Percentiles rank a stretch among this genome's conserved stretches.
Conservation (phyloP, 2,329 filamentous ascomycete genomes). For the Diaporthe sp. region DNA sequence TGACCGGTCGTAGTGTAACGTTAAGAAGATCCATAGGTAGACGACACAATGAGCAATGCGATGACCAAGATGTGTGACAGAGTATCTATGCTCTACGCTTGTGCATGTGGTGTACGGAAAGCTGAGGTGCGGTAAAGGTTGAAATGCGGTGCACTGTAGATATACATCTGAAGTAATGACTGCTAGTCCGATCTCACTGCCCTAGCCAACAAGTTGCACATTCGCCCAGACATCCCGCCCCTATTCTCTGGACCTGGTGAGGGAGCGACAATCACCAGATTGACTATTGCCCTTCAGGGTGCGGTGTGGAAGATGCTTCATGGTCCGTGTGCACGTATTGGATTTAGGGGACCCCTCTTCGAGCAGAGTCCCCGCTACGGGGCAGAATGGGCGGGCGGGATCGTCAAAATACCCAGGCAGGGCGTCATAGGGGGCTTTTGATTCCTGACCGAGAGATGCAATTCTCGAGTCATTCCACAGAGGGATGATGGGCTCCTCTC, state of each 20-base stretch:
- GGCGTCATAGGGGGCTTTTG: conserved; percentile 16
- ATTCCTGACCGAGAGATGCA: neutral
- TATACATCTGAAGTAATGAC: neutral
- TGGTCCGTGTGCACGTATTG: conserved; percentile 12
- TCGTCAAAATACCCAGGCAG: conserved; percentile 9
- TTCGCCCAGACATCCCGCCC: neutral
- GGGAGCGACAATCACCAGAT: neutral
- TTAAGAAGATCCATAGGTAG: neutral
- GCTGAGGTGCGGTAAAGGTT: neutral
- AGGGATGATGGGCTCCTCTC: neutral
- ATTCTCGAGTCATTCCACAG: conserved; percentile 14
- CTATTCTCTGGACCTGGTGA: neutral
- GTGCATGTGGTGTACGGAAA: neutral
- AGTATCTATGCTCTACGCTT: neutral
- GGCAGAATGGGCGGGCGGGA: neutral
- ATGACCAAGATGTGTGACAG: neutral
- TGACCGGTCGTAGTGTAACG: neutral
- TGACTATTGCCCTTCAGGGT: neutral
- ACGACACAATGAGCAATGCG: neutral
- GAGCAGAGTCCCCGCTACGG: neutral
- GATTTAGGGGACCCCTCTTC: conserved; percentile 6
- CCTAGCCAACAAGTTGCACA: neutral
- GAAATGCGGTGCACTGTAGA: neutral
- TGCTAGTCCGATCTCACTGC: neutral
- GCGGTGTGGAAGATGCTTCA: conserved; percentile 11